A percentile compares a stretch with the other conserved stretches of the same genome.
Evolutionary conservation across 768 basidiomycete genomes (phyloP).

Genomic region (Mycena albidolilacea): DNA sequence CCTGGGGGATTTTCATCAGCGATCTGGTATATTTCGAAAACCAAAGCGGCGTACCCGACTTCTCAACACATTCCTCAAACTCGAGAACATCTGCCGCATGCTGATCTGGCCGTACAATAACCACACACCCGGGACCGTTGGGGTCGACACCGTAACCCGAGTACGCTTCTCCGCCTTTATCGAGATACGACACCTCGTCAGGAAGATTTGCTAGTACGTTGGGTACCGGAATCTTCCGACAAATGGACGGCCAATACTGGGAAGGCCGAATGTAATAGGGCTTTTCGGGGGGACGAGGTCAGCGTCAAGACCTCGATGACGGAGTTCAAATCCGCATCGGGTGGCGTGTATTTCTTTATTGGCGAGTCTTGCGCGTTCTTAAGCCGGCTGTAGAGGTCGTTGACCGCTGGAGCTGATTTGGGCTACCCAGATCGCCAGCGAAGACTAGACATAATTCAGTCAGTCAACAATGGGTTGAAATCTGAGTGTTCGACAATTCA

Average conservation of each 20-base stretch:
- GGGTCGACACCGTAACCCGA: constrained; percentile 35
- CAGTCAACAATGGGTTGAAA: no score
- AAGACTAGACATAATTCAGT: constrained; percentile 21
- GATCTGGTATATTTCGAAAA: background rate
- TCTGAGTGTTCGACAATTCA: background rate
- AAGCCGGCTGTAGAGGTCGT: constrained; percentile 28
- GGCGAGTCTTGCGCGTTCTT: constrained; percentile 20
- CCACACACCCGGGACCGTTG: constrained; percentile 33
- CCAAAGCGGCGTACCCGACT: constrained; percentile 11
- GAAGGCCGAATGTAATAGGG: constrained; percentile 22
- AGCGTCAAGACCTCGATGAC: constrained; percentile 36
- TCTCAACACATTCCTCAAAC: constrained; percentile 31
- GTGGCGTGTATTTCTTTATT: constrained; percentile 36
- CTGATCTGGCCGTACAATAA: constrained; percentile 39
- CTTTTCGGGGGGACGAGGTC: constrained; percentile 30
- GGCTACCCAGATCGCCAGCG: constrained; percentile 27
- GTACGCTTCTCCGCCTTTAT: constrained; percentile 38
- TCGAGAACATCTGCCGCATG: constrained; percentile 31
- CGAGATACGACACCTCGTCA: constrained; percentile 38
- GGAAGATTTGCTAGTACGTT: constrained; percentile 38
- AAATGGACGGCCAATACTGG: constrained; percentile 32
- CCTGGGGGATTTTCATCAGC: background rate
- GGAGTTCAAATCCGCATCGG: constrained; percentile 25
- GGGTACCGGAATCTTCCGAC: constrained; percentile 31
- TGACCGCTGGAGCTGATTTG: constrained; percentile 24